These are phyloP conservation scores for Jatropha curcas DNA, from an alignment of 345 rosid genomes.

Conservation along the genomic window DNA sequence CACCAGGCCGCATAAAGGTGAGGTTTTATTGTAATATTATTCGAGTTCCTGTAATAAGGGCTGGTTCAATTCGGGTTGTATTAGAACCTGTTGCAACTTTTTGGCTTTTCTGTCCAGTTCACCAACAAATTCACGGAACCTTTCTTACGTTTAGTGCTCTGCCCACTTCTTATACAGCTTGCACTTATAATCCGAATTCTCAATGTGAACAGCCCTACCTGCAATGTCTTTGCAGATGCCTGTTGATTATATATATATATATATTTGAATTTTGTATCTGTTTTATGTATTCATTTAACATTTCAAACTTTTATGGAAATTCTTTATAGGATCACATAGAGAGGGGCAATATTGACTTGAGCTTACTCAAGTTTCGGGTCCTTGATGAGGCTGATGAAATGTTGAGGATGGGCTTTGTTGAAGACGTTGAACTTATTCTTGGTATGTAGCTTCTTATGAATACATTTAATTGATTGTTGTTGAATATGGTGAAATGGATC, in stretches of 20 bases:
- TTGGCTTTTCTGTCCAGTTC: too few species aligned
- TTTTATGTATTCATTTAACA: not conserved
- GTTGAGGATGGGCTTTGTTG: conserved; percentile 98
- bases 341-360: conserved; percentile 63
- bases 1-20: conserved; percentile 97
- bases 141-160: too few species aligned
- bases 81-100: too few species aligned
- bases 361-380: conserved; percentile 74
- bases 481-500: too few species aligned
- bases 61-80: too few species aligned
- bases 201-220: too few species aligned
- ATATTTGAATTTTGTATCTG: not conserved
- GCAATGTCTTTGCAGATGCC: not conserved
- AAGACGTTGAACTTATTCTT: conserved; percentile 90
- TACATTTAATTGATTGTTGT: not conserved
- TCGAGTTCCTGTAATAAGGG: not conserved
- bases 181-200: too few species aligned
- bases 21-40: not conserved
- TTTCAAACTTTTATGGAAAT: not conserved
- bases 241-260: too few species aligned
- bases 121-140: too few species aligned
- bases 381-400: conserved; percentile 99
- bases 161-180: too few species aligned
- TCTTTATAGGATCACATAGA: conserved; percentile 77
- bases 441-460: conserved; percentile 40